Evolutionary conservation across 140 eudicot species (phyloP).

Genomic region (Eryngium alpinum): DNA sequence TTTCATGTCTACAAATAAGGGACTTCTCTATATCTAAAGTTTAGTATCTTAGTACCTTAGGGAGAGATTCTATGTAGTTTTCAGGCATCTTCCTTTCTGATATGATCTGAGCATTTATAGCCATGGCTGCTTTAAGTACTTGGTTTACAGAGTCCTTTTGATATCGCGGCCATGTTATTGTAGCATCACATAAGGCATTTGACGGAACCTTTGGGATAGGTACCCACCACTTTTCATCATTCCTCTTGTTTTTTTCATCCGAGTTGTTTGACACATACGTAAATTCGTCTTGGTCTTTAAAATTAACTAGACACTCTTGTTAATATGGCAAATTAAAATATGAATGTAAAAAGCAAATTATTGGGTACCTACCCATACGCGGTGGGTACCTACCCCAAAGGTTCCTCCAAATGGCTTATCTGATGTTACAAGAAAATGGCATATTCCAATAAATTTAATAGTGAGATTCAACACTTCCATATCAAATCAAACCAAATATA

Average conservation of each 20-base stretch:
- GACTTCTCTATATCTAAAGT: not conserved
- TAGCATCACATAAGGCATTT: slow-evolving; percentile 62
- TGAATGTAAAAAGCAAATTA: not conserved
- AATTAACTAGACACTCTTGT: slow-evolving; percentile 82
- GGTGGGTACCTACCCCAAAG: slow-evolving; percentile 93
- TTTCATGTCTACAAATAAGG: not conserved
- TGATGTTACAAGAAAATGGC: slow-evolving; percentile 71
- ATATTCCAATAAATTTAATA: no score
- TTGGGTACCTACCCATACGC: no score
- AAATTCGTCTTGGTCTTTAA: slow-evolving; percentile 71
- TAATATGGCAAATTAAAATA: not conserved
- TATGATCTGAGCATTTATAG: slow-evolving; percentile 81
- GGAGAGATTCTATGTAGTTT: slow-evolving; percentile 77
- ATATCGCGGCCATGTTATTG: slow-evolving; percentile 73
- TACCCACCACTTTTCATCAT: slow-evolving; percentile 91
- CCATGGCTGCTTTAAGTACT: slow-evolving; percentile 86
- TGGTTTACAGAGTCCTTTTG: slow-evolving; percentile 89
- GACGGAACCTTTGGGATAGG: slow-evolving; percentile 85
- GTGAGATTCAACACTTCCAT: no score
- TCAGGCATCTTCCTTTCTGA: slow-evolving; percentile 85
- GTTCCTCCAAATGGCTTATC: slow-evolving; percentile 79
- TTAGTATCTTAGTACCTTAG: slow-evolving; percentile 49
- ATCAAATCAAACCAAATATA: no score
- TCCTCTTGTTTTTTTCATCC: slow-evolving; percentile 37
- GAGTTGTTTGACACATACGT: slow-evolving; percentile 52